Conservation (phyloP, 2,329 filamentous ascomycete genomes). For the Aspergillus pseudotamarii region DNA sequence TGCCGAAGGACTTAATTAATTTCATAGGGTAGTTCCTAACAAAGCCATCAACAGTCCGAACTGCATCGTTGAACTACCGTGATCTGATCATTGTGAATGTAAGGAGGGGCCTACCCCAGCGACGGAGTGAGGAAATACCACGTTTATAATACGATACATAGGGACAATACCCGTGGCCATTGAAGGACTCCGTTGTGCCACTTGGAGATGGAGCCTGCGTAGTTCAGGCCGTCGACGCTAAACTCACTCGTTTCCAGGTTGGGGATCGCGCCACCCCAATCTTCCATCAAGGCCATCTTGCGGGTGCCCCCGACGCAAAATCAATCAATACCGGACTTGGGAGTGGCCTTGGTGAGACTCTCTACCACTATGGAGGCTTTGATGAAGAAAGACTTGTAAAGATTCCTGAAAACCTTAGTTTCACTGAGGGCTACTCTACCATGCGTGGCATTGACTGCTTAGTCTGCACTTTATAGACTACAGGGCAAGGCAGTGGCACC, state of each 20-base stretch:
- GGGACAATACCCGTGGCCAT: neutral
- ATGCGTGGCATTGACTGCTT: conserved; percentile 58
- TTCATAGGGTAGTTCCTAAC: no score
- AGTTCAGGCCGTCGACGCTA: neutral
- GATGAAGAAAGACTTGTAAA: conserved; percentile 55
- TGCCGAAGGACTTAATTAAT: no score
- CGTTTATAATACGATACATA: no score
- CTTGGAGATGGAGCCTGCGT: neutral
- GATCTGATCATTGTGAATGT: no score
- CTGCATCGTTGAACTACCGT: no score
- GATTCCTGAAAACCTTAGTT: conserved; percentile 57
- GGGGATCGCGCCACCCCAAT: neutral
- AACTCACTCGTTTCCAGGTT: neutral
- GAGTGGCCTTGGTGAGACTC: conserved; percentile 63
- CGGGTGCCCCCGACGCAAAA: neutral
- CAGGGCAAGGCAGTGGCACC: conserved; percentile 45
- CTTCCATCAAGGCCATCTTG: neutral
- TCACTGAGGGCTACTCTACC: conserved; percentile 57
- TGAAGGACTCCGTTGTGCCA: neutral
- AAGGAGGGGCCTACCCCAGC: no score
- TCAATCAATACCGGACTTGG: neutral
- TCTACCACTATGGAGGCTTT: conserved; percentile 65
- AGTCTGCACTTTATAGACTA: conserved; percentile 62
- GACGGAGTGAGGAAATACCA: no score
- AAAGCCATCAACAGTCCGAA: no score